Percentiles rank a stretch among this genome's conserved stretches.
Conservation (phyloP, 164 flowering plant species). For the Warburgia ugandensis region DNA sequence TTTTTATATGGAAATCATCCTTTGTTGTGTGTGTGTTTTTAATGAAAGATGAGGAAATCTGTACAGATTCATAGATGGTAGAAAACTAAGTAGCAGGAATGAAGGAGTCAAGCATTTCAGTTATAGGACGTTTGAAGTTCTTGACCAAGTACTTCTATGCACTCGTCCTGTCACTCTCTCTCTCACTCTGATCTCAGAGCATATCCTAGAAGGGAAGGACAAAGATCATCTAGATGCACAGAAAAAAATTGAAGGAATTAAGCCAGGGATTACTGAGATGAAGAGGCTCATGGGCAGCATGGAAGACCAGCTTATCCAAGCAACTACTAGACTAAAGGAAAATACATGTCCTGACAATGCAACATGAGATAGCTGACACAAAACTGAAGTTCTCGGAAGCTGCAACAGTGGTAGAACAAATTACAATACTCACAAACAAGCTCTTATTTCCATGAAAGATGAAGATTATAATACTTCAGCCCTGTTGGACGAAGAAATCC, state of each 20-base stretch:
- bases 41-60: too few species aligned
- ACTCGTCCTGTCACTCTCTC: too few species aligned
- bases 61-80: too few species aligned
- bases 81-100: too few species aligned
- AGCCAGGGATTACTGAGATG: constrained; percentile 41
- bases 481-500: constrained; percentile 3
- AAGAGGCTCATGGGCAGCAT: constrained; percentile 47
- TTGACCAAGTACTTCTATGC: too few species aligned
- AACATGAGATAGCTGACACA: constrained; percentile 41
- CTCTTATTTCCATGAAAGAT: constrained; percentile 34
- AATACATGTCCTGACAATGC: constrained; percentile 37
- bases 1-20: too few species aligned
- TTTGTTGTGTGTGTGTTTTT: too few species aligned
- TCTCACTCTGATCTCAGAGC: too few species aligned
- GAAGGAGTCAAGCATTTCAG: too few species aligned
- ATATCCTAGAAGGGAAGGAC: constrained; percentile 58
- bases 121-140: too few species aligned
- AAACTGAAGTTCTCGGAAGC: constrained; percentile 56
- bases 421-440: constrained; percentile 53
- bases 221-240: constrained; percentile 40
- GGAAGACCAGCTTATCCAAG: constrained; percentile 59
- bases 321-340: constrained; percentile 49
- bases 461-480: constrained; percentile 12
- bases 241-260: constrained; percentile 40
- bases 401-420: constrained; percentile 48